Conservation (phyloP, 352 stramenopile genomes). For the Phytophthora pluvialis region DNA sequence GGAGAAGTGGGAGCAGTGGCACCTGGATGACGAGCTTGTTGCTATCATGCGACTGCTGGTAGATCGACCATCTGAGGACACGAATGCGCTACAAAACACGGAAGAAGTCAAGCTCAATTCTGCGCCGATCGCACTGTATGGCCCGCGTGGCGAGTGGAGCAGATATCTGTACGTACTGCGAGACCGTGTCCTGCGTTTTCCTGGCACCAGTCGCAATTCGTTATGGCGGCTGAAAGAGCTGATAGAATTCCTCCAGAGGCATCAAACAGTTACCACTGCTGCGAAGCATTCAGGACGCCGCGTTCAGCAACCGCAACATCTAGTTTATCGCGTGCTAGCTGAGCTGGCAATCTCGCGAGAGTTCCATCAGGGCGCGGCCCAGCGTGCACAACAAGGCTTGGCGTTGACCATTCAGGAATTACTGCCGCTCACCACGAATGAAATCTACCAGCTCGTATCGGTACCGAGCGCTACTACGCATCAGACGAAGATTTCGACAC, state of each 20-base stretch:
- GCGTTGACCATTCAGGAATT: slow-evolving; percentile 45
- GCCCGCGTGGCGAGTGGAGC: slow-evolving; percentile 52
- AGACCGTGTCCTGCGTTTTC: slow-evolving; percentile 55
- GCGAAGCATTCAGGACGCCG: background rate
- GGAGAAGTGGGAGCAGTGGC: slow-evolving; percentile 59
- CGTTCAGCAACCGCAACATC: slow-evolving; percentile 34
- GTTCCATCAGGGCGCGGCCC: slow-evolving; percentile 42
- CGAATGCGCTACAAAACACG: background rate
- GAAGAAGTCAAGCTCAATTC: background rate
- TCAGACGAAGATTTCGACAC: background rate
- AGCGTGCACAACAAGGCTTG: slow-evolving; percentile 45
- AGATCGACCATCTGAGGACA: slow-evolving; percentile 5
- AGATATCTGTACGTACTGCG: slow-evolving; percentile 65
- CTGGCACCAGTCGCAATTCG: slow-evolving; percentile 32
- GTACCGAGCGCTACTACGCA: background rate
- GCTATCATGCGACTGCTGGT: slow-evolving; percentile 40
- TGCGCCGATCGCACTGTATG: slow-evolving; percentile 29
- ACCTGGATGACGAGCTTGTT: slow-evolving; percentile 44
- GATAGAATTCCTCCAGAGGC: slow-evolving; percentile 33
- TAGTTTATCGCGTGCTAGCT: slow-evolving; percentile 58
- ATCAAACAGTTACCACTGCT: slow-evolving; percentile 2
- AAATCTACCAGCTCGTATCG: slow-evolving; percentile 45
- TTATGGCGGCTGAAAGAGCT: slow-evolving; percentile 47
- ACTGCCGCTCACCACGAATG: slow-evolving; percentile 41
- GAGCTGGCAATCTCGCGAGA: slow-evolving; percentile 64